A percentile compares a stretch with the other conserved stretches of the same genome.
phyloP scores from a whole-genome alignment of 2,329 filamentous ascomycete species.

The Neospermospora avenae region DNA sequence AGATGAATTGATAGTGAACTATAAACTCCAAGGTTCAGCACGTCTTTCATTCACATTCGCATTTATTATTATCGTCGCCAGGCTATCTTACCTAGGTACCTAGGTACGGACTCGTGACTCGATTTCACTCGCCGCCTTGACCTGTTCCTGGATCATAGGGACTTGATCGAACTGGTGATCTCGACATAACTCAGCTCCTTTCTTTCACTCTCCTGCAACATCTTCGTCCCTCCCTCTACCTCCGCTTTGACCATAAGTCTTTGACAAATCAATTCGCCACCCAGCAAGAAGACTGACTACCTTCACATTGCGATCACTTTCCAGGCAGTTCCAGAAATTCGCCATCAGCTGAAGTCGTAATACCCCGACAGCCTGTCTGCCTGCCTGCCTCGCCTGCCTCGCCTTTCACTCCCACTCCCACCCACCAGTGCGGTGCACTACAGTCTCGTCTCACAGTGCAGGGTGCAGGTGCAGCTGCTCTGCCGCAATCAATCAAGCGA shows the following conservation, averaged over 20 bases:
- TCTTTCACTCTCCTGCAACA: background rate
- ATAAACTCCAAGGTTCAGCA: too few relatives aligned
- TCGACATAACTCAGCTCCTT: background rate
- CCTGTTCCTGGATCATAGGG: background rate
- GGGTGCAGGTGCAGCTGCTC: too few relatives aligned
- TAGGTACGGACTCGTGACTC: background rate
- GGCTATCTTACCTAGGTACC: too few relatives aligned
- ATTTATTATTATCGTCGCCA: too few relatives aligned
- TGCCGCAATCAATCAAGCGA: constrained; percentile 1
- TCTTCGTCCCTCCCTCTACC: background rate
- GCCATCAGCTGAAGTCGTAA: background rate
- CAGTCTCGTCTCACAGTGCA: too few relatives aligned
- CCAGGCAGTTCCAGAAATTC: background rate
- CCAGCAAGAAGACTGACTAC: background rate
- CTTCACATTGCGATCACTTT: background rate
- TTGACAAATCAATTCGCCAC: background rate
- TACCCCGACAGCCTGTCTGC: background rate
- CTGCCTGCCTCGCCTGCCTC: too few relatives aligned
- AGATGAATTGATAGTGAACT: too few relatives aligned
- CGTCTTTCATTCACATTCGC: too few relatives aligned
- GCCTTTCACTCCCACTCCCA: background rate
- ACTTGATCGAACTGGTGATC: background rate
- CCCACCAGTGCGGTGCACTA: too few relatives aligned
- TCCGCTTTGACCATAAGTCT: background rate
- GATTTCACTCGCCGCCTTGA: background rate